These are phyloP conservation scores for Quercus phellos DNA, from an alignment of 331 rosid species.

Conservation along the genomic window DNA sequence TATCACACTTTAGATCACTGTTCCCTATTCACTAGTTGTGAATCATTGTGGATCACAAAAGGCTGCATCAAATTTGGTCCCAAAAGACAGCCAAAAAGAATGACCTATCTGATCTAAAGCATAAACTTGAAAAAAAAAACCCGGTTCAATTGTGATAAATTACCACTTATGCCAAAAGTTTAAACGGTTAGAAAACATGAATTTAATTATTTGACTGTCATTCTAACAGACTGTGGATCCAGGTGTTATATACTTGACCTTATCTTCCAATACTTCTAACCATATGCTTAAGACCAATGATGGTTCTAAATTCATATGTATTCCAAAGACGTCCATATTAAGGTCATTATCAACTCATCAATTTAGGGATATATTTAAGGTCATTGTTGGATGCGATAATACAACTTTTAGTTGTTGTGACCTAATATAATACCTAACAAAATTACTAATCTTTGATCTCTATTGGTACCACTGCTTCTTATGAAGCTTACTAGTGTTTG, in stretches of 20 bases:
- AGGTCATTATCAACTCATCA: conserved; percentile 6
- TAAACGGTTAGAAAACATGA: too few species aligned
- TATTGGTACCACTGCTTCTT: too few species aligned
- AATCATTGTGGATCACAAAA: conserved; percentile 12
- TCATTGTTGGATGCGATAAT: not conserved
- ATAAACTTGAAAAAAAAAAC: not conserved
- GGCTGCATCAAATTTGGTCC: not conserved
- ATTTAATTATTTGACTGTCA: too few species aligned
- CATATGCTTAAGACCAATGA: not conserved
- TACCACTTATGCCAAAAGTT: too few species aligned
- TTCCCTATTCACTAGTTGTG: not conserved
- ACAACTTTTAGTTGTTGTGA: too few species aligned
- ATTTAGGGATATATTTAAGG: not conserved
- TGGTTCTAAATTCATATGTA: not conserved
- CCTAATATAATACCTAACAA: too few species aligned
- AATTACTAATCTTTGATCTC: too few species aligned
- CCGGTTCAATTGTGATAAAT: not conserved
- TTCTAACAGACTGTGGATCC: not conserved
- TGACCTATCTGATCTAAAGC: not conserved
- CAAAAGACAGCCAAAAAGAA: not conserved
- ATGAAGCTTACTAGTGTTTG: too few species aligned
- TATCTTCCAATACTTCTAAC: not conserved
- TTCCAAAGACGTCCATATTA: not conserved
- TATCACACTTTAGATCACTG: not conserved
- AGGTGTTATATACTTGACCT: not conserved